A percentile compares a stretch with the other conserved stretches of the same genome.
phyloP scores from a whole-genome alignment of 1,139 yeast species.

The Suhomyces anneliseae region DNA sequence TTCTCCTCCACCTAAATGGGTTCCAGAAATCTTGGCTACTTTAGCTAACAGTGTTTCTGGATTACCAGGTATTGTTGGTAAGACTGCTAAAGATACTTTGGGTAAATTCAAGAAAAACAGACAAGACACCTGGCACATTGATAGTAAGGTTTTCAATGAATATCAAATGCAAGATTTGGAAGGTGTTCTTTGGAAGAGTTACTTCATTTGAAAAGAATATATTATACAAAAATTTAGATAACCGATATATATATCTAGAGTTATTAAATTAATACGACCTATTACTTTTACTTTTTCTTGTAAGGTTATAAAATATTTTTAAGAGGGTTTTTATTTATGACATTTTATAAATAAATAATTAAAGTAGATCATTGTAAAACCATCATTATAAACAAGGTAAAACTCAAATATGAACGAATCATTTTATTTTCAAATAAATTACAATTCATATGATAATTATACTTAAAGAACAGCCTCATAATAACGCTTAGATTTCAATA shows the following conservation, averaged over 20 bases:
- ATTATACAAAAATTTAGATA: neutral
- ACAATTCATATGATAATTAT: too few species aligned
- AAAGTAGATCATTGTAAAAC: neutral
- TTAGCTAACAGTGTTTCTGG: slow-evolving; percentile 71
- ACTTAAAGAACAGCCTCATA: too few species aligned
- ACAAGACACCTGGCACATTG: slow-evolving; percentile 96
- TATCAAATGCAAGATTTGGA: slow-evolving; percentile 89
- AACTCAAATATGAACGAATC: neutral
- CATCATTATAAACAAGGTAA: neutral
- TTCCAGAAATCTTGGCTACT: slow-evolving; percentile 70
- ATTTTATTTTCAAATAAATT: too few species aligned
- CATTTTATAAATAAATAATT: neutral
- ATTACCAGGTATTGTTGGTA: slow-evolving; percentile 76
- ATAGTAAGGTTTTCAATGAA: slow-evolving; percentile 69
- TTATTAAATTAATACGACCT: too few species aligned
- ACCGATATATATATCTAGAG: neutral
- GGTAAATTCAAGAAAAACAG: slow-evolving; percentile 89
- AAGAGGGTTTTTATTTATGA: neutral
- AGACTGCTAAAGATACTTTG: slow-evolving; percentile 78
- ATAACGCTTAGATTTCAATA: too few species aligned
- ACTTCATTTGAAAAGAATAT: slow-evolving; percentile 57
- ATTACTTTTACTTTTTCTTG: neutral
- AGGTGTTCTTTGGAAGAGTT: slow-evolving; percentile 92
- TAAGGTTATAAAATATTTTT: neutral
- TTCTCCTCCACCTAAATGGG: slow-evolving; percentile 92